Base-by-base conservation (phyloP, 2,329 filamentous ascomycete species). In the Pseudogymnoascus sp. region DNA sequence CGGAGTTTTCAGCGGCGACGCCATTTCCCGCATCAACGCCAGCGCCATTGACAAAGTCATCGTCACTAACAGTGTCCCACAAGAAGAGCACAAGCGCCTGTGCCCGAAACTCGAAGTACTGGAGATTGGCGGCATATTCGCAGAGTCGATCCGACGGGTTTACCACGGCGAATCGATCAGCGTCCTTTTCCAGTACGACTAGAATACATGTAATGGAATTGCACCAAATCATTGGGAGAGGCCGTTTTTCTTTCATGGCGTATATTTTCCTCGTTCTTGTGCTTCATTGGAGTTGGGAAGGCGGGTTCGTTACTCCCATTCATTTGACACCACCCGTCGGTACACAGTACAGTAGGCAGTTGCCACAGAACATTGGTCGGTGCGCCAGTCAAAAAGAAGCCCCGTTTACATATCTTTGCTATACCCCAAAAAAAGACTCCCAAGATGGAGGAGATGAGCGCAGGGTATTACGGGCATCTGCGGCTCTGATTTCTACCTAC, bases 151-250 rank as follows among this genome's bases (percentile, higher is more conserved):
- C 68, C 89, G 94, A 65, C 86, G 94, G 65, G 93, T 97, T 63
- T 94, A 99, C 76, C 92, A 97, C 74, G 94, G 94, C 70, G 94
- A 99, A 78, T 96, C 91, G 71, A 96, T 99, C 76, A 96, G 92
- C 73, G 90, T 94, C 64, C 82, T 99, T 59, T 99, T 99, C 76
- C 88, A 92, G 72, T 88, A 90, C 75, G 88, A 90, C 73, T 92
- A 70, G 57, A 40, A 39, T 73, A 54, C 47, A 54, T 54, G 47
- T 54, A 54, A 54, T 54, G 47, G 47, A 54, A 54, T 54, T 54
- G 21, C 47, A 54, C 47, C 47, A 44, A 24, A 54, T 33, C 29
- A 21, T 54, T 33, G 47, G 47, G 47, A 54, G 47, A 54, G 47
- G 47, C 47, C 29, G 47, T 54, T 54, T 50, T 50, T 54, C n/a